These are phyloP conservation scores for Pythium phragmiticola DNA, from an alignment of 352 stramenopile species.

Conservation along the genomic window DNA sequence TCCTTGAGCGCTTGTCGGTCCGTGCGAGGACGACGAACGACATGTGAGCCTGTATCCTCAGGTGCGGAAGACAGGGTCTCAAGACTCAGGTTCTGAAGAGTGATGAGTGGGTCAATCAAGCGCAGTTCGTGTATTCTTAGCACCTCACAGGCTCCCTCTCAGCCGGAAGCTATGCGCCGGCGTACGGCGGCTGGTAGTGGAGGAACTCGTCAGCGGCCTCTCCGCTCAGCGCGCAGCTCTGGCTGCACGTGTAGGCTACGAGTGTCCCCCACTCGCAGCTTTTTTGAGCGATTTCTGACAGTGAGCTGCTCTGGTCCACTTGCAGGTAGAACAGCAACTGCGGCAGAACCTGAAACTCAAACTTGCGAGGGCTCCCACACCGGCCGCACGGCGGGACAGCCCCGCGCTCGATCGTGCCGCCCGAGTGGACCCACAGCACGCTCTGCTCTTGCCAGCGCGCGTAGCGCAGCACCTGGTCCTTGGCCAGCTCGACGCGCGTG, in stretches of 20 bases:
- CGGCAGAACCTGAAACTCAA: constrained; percentile 95
- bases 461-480: constrained; percentile 89
- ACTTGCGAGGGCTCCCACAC: constrained; percentile 83
- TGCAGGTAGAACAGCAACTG: constrained; percentile 93
- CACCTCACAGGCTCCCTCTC: not conserved
- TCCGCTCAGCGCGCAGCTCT: constrained; percentile 77
- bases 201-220: constrained; percentile 67
- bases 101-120: not conserved
- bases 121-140: constrained; percentile 14
- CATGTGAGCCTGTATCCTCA: not conserved
- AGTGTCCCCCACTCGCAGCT: constrained; percentile 92
- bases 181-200: constrained; percentile 73
- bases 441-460: constrained; percentile 83
- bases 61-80: constrained; percentile 8
- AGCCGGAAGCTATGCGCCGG: constrained; percentile 31
- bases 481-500: constrained; percentile 75
- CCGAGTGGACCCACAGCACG: constrained; percentile 88
- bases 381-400: constrained; percentile 68
- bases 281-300: constrained; percentile 50
- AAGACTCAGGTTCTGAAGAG: constrained; percentile 7
- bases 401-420: constrained; percentile 34
- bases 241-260: constrained; percentile 90
- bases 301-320: constrained; percentile 63
- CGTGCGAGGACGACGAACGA: constrained; percentile 4
- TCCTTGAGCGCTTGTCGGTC: not conserved